Evolutionary conservation across 2,329 filamentous ascomycete genomes (phyloP), one percentile per base, ranked within the genome.

Genomic region (Ophiostoma tasmaniense): DNA sequence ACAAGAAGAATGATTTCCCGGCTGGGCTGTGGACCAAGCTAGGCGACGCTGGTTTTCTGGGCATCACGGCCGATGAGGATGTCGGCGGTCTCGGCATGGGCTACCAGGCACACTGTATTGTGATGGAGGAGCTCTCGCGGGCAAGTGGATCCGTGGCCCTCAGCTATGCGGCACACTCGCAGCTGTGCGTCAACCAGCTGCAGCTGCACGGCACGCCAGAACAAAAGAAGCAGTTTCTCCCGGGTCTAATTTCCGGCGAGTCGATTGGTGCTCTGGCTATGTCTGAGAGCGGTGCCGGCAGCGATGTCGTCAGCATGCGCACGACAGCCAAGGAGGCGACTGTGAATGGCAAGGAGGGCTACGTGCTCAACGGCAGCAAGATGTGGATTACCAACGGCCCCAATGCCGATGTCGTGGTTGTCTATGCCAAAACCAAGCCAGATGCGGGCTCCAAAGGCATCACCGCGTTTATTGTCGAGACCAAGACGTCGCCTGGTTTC

Each of bases 301-400:
- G 90, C 73, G 94, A 99, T 79, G 94, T 99, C 3, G 93, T 99
- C 35, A 91, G 90, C 79, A 98, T 98, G 94, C 92, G 93, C 77
- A 96, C 89, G 62, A 89, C 87, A 2, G 94, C 93, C 0, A 90
- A 87, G 77, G 83, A 86, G 72, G 90, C 92, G 13, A 90, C 95
- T 74, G 93, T 92, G 42, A 90, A 95, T 75, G 93, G 93, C 45
- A 42, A 22, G 10, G 30, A 33, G 3, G 94, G 94, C 35, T 97
- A 90, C 78, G 72, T 93, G 25, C 82, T 99, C 68, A 92, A 93
- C 75, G 94, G 93, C 39, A 91, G 89, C 71, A 97, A 99, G 84
- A 97, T 98, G 94, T 99, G 94, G 94, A 99, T 99, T 77, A 99
- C 94, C 71, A 99, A 99, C 79, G 92, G 94, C 4, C 94, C 94